Percentiles rank a stretch among this genome's conserved stretches.
phyloP scores from a whole-genome alignment of 2,329 filamentous ascomycete genomes.

The Xylaria sp. region DNA sequence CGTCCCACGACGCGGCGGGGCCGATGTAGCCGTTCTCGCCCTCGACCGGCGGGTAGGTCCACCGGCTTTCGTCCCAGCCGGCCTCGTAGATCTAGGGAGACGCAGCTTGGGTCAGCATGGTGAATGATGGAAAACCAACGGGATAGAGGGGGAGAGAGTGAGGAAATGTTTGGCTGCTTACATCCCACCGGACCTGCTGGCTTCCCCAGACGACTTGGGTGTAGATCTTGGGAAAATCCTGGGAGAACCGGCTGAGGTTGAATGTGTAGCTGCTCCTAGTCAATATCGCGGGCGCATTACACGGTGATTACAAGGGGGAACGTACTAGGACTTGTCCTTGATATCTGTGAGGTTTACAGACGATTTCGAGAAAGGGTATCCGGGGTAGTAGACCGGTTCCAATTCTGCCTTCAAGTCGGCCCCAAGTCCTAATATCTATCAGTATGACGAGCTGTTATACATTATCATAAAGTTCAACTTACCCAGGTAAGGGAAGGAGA shows the following conservation, averaged over 20 bases:
- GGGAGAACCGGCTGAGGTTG: conserved; percentile 27
- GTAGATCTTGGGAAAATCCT: conserved; percentile 37
- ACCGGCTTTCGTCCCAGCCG: conserved; percentile 29
- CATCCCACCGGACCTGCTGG: conserved; percentile 37
- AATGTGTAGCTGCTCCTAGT: conserved; percentile 29
- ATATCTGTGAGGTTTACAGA: conserved; percentile 3
- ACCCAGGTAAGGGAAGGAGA: conserved; percentile 41
- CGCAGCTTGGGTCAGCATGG: neutral
- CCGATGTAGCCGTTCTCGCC: conserved; percentile 36
- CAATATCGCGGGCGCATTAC: conserved; percentile 7
- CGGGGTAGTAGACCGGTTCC: conserved; percentile 20
- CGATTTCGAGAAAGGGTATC: conserved; percentile 23
- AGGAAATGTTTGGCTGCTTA: conserved; percentile 13
- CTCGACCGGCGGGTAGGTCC: conserved; percentile 34
- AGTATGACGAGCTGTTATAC: neutral
- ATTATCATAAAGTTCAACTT: conserved; percentile 3
- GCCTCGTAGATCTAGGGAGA: conserved; percentile 30
- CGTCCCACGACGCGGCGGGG: conserved; percentile 29
- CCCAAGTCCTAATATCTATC: conserved; percentile 18
- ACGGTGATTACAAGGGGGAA: conserved; percentile 1
- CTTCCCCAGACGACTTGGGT: conserved; percentile 30
- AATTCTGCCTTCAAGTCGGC: conserved; percentile 30
- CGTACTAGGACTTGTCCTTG: conserved; percentile 22
- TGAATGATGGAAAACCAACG: neutral
- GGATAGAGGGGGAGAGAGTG: too few relatives aligned